phyloP scores from a whole-genome alignment of 495 filamentous ascomycete species.

The Penicillium maclennaniae region DNA sequence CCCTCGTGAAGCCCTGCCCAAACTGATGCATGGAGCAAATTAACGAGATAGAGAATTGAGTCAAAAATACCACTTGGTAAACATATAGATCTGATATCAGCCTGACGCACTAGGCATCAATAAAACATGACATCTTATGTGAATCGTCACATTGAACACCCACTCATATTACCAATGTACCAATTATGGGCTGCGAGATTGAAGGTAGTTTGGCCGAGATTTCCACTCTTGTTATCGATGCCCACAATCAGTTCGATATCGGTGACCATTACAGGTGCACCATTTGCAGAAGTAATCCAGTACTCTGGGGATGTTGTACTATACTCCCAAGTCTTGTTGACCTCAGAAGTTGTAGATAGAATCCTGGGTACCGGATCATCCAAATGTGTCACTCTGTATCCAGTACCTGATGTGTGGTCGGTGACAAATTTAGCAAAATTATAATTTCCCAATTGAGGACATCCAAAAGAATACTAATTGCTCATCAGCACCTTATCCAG shows the following conservation, averaged over 20 bases:
- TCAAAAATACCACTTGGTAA: too few species aligned
- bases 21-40: too few species aligned
- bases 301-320: slow-evolving; percentile 63
- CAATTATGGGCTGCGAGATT: slow-evolving; percentile 1
- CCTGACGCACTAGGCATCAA: too few species aligned
- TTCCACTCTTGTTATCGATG: slow-evolving; percentile 26
- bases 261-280: slow-evolving; percentile 30
- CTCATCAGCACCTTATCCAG: too few species aligned
- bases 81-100: too few species aligned
- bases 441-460: slow-evolving; percentile 57
- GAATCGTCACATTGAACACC: too few species aligned
- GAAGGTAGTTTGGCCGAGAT: slow-evolving; percentile 26
- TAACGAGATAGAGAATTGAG: too few species aligned
- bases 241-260: slow-evolving; percentile 37
- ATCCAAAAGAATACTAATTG: slow-evolving; percentile 59
- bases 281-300: slow-evolving; percentile 45
- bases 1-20: too few species aligned
- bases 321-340: too few species aligned
- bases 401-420: slow-evolving; percentile 36
- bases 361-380: slow-evolving; percentile 60
- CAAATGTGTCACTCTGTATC: slow-evolving; percentile 62
- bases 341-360: slow-evolving; percentile 48
- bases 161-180: slow-evolving; percentile 1
- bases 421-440: slow-evolving; percentile 51
- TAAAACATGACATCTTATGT: too few species aligned